Conservation (phyloP, 768 basidiomycete genomes). For the Macrocybe gigantea region DNA sequence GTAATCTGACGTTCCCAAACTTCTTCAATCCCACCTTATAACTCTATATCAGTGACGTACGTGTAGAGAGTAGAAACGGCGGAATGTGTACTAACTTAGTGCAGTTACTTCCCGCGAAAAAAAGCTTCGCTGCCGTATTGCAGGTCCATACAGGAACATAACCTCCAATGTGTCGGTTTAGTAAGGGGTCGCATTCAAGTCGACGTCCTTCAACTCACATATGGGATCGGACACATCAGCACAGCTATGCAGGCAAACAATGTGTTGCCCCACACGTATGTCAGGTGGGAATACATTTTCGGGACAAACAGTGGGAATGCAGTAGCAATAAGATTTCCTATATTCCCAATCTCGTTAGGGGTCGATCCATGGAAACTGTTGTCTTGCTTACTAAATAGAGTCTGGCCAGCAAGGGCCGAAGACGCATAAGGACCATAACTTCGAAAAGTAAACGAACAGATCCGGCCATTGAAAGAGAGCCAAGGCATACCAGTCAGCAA, state of each 20-base stretch:
- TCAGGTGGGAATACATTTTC: slow-evolving; percentile 52
- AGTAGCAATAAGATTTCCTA: slow-evolving; percentile 45
- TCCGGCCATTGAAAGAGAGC: background rate
- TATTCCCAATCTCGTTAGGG: background rate
- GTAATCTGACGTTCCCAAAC: too few relatives aligned
- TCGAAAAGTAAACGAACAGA: background rate
- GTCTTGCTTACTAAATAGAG: slow-evolving; percentile 41
- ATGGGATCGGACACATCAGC: slow-evolving; percentile 54
- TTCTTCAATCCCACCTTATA: too few relatives aligned
- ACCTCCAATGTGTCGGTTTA: too few relatives aligned
- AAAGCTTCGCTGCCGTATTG: too few relatives aligned
- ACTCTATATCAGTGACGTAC: too few relatives aligned
- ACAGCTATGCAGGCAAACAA: slow-evolving; percentile 48
- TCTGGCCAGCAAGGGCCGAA: slow-evolving; percentile 64
- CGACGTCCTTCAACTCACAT: slow-evolving; percentile 27
- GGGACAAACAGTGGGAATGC: slow-evolving; percentile 60
- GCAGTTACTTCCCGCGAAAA: too few relatives aligned
- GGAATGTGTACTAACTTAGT: too few relatives aligned
- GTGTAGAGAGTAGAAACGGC: too few relatives aligned
- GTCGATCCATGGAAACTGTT: background rate
- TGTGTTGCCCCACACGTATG: slow-evolving; percentile 56
- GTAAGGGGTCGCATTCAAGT: too few relatives aligned
- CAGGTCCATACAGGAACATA: too few relatives aligned
- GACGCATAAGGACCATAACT: slow-evolving; percentile 61
- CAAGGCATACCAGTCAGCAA: slow-evolving; percentile 52